Conservation (phyloP, 306 rosid genomes). For the Prunus salicina region DNA sequence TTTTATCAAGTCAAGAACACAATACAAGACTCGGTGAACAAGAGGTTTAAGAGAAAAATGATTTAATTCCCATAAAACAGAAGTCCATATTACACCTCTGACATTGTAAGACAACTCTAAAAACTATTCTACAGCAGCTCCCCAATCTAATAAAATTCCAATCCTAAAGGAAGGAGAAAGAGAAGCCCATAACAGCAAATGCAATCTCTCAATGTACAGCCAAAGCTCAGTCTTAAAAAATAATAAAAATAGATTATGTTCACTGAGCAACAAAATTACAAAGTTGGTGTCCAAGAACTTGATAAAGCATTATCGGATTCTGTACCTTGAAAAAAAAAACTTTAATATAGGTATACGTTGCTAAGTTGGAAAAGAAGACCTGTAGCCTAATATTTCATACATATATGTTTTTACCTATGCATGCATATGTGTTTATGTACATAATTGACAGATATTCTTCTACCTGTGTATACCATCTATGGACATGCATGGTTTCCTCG, state of each 20-base stretch:
- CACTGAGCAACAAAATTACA: not conserved
- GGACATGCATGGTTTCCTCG: not conserved
- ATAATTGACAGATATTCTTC: not conserved
- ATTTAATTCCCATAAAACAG: not conserved
- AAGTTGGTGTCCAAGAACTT: not conserved
- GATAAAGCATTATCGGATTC: not conserved
- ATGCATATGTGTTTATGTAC: not conserved
- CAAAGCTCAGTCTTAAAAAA: conserved; percentile 14
- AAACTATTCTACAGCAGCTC: not conserved
- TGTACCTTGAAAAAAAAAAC: not conserved
- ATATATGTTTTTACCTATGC: too few relatives aligned
- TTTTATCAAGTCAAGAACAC: not conserved
- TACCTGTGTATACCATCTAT: not conserved
- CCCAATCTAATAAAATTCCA: not conserved
- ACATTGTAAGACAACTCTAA: not conserved
- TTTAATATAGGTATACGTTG: not conserved
- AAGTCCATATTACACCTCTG: not conserved
- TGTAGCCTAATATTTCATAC: not conserved
- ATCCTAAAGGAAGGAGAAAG: not conserved
- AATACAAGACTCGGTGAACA: not conserved
- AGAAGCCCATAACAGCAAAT: conserved; percentile 11
- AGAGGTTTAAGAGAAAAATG: not conserved
- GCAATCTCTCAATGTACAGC: conserved; percentile 6
- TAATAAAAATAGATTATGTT: not conserved
- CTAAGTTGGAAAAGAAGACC: not conserved